Percentiles rank a stretch among this genome's conserved stretches.
Conservation (phyloP, 202 grass and related monocot genomes). For the Carex arenaria region DNA sequence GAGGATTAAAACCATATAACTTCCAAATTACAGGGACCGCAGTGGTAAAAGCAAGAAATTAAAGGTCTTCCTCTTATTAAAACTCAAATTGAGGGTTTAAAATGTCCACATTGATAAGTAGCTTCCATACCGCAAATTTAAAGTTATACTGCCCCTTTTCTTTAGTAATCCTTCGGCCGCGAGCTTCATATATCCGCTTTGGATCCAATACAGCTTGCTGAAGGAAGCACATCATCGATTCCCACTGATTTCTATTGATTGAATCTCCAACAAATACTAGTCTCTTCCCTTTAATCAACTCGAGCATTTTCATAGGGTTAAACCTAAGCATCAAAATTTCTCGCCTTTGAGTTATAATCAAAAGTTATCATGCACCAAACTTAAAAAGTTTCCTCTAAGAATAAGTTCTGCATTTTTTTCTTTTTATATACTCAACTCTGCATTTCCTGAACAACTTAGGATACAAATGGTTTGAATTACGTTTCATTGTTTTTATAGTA, state of each 20-base stretch:
- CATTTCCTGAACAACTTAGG: not conserved
- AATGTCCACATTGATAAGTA: not conserved
- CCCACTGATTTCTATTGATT: slow-evolving; percentile 94
- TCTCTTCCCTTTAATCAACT: slow-evolving; percentile 67
- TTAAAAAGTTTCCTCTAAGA: not conserved
- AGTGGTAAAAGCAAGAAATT: not conserved
- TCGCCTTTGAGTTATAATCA: slow-evolving; percentile 9
- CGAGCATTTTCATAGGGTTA: slow-evolving; percentile 60
- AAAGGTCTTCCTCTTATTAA: not conserved
- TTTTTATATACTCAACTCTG: not conserved
- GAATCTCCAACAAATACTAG: slow-evolving; percentile 85
- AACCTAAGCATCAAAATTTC: slow-evolving; percentile 41
- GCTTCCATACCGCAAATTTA: slow-evolving; percentile 52
- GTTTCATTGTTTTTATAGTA: not conserved
- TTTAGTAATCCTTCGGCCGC: slow-evolving; percentile 57
- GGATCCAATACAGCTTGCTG: slow-evolving; percentile 44
- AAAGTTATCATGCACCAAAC: not conserved
- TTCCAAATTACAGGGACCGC: not conserved
- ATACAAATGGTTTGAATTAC: not conserved
- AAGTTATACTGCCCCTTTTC: slow-evolving; percentile 80
- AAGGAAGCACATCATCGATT: slow-evolving; percentile 95
- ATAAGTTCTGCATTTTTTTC: slow-evolving; percentile 1
- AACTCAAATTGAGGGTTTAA: not conserved
- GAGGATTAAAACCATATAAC: not conserved
- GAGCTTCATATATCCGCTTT: slow-evolving; percentile 60